Evolutionary conservation across 768 basidiomycete species (phyloP), one percentile per base, ranked within the genome.

Genomic region (Russula sp.): DNA sequence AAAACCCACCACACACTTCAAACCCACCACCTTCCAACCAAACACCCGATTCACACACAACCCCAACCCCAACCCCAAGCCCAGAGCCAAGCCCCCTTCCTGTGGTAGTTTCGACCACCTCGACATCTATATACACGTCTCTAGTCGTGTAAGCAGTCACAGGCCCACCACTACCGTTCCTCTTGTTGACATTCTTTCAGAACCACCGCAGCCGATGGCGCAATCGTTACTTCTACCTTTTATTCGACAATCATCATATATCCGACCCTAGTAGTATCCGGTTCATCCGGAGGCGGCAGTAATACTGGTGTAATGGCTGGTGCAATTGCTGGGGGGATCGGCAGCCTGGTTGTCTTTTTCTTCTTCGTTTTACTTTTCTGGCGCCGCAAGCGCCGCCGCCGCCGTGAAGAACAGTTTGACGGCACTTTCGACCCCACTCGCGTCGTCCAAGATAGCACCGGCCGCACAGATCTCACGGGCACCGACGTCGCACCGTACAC

Each of bases 261-360:
- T 11, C 59, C 63, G 1, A 69, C 73, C 2, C 63, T 67, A 3
- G 45, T 66, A 27, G 27, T 27, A 27, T 27, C 27, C 27, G 27
- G 27, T 27, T 27, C 27, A 27, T 27, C 27, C 68, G 48, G 39
- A 4, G 13, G 49, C n/a, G 39, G 55, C 9, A 65, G 64, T 22
- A 47, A 61, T 20, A 62, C 65, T 22, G 69, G 67, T 55, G 71
- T 73, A 18, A 72, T 75, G 53, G 71, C 67, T 7, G 75, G 75
- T 48, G 75, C 70, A 34, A 67, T 69, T 20, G 70, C 69, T 35
- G 74, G 70, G 31, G 74, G 73, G 3, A 63, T 59, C n/a, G 60
- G 39, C 14, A 57, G 31, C 8, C 70, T 68, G 2, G 55, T 74
- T 48, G 37, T 70, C 39, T 35, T 69, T 35, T 63, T 74, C 40